Base-by-base conservation (phyloP, 2,329 filamentous ascomycete genomes). In the Tolypocladium inflatum region DNA sequence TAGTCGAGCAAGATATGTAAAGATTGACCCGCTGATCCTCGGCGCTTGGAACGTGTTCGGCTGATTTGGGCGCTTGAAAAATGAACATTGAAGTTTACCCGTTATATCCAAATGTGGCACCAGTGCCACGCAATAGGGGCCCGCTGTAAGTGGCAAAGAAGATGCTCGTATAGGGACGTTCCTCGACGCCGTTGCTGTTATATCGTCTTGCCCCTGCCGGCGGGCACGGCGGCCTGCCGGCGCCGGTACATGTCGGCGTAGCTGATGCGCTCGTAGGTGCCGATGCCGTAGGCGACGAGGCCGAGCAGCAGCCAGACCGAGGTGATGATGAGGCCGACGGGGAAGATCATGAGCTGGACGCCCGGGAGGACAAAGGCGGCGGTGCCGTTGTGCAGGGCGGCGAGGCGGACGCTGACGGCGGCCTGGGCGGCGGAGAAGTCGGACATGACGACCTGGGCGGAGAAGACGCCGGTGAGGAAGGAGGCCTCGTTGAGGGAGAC, bases 401-500 rank as follows among this genome's bases (percentile, higher is more conserved):
- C 70, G 0, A 79, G 69, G 23, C 80, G 73, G 4, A 76, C 69
- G 59, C 80, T 71, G 21, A 84, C 80, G 39, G 80, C 78, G 21
- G 76, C 70, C 60, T 78, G 73, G 30, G 82, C 82, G 54, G 73
- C 63, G 51, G 73, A 69, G 42, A 79, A 75, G 55, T 77, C 73
- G 59, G 82, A 85, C 65, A 80, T 70, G 66, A 83, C 70, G 17
- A 81, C 74, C 57, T 81, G 74, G 55, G 79, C 73, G 57, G 86
- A 82, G 71, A 91, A 91, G 64, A 88, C 80, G 55, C 88, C 88
- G 17, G 81, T 82, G 43, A 90, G 80, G 64, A 91, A 91, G 8
- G 82, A 80, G 19, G 88, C 87, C 69, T 90, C 85, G 70, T 87
- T 85, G 60, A 83, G 80, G 11, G 86, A 86, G 55, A 91, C 81